Evolutionary conservation across 2,329 filamentous ascomycete species (phyloP).

Genomic region (Podosphaera aphanis): DNA sequence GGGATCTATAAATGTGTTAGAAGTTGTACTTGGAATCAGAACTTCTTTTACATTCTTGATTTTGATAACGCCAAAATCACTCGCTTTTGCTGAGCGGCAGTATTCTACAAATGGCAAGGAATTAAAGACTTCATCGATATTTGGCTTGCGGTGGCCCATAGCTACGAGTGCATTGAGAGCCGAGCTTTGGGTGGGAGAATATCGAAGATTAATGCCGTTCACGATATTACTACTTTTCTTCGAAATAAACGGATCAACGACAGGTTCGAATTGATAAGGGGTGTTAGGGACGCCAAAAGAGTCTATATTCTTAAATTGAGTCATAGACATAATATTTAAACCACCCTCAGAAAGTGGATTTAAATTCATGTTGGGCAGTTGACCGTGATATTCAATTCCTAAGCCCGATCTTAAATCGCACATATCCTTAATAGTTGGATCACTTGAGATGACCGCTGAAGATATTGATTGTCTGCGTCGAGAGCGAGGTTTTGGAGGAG

Average conservation of each 20-base stretch:
- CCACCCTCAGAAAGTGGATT: neutral
- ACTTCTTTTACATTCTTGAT: slow-evolving; percentile 17
- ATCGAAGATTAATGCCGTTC: neutral
- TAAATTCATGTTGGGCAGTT: neutral
- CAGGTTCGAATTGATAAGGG: neutral
- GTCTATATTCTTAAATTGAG: neutral
- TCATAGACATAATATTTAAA: neutral
- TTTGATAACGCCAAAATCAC: slow-evolving; percentile 16
- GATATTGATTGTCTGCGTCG: neutral
- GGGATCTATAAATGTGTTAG: slow-evolving; percentile 24
- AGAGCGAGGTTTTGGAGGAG: neutral
- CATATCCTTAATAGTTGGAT: neutral
- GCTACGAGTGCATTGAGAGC: neutral
- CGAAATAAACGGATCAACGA: neutral
- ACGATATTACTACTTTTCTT: neutral
- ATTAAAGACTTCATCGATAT: slow-evolving; percentile 10
- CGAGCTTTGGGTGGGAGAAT: neutral
- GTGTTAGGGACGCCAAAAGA: neutral
- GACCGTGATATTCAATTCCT: neutral
- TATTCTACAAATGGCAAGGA: slow-evolving; percentile 18
- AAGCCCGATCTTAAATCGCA: neutral
- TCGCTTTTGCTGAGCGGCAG: slow-evolving; percentile 11
- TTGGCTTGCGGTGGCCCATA: slow-evolving; percentile 9
- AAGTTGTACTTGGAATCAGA: neutral
- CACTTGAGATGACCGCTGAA: neutral